Conservation (phyloP, 2,329 filamentous ascomycete species). For the Aureobasidium pullulans region DNA sequence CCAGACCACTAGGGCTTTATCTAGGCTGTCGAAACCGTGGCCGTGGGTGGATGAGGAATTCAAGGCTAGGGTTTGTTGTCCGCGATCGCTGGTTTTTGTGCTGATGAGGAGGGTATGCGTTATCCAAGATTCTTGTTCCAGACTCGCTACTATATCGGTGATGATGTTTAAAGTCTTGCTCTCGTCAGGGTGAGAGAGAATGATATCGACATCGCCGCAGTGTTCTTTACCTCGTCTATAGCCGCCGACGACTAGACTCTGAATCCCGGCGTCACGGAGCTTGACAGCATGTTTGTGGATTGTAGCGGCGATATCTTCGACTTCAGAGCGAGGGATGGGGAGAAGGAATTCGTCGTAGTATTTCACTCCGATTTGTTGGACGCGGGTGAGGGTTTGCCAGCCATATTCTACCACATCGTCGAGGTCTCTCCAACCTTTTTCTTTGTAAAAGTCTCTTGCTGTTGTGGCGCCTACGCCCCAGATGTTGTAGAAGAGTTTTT, state of each 20-base stretch:
- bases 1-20: slow-evolving; percentile 92
- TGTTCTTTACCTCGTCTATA: slow-evolving; percentile 69
- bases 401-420: slow-evolving; percentile 81
- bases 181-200: slow-evolving; percentile 73
- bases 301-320: slow-evolving; percentile 57
- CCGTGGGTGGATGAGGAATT: slow-evolving; percentile 35
- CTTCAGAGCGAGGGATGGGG: slow-evolving; percentile 65
- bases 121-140: slow-evolving; percentile 64
- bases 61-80: slow-evolving; percentile 57
- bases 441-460: slow-evolving; percentile 71
- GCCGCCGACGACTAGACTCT: slow-evolving; percentile 65
- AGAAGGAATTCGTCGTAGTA: slow-evolving; percentile 79
- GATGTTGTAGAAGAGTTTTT: slow-evolving; percentile 71
- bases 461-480: slow-evolving; percentile 87
- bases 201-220: slow-evolving; percentile 77
- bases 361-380: slow-evolving; percentile 90
- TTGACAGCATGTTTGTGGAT: slow-evolving; percentile 61
- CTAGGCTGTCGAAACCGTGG: slow-evolving; percentile 74
- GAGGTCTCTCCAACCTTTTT: slow-evolving; percentile 69
- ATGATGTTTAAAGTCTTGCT: slow-evolving; percentile 62
- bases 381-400: slow-evolving; percentile 66
- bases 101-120: slow-evolving; percentile 74
- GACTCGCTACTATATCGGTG: slow-evolving; percentile 57
- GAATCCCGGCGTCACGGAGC: slow-evolving; percentile 48
- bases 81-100: slow-evolving; percentile 62